phyloP scores from a whole-genome alignment of 768 basidiomycete species.

The Rhizopogon vesiculosus region DNA sequence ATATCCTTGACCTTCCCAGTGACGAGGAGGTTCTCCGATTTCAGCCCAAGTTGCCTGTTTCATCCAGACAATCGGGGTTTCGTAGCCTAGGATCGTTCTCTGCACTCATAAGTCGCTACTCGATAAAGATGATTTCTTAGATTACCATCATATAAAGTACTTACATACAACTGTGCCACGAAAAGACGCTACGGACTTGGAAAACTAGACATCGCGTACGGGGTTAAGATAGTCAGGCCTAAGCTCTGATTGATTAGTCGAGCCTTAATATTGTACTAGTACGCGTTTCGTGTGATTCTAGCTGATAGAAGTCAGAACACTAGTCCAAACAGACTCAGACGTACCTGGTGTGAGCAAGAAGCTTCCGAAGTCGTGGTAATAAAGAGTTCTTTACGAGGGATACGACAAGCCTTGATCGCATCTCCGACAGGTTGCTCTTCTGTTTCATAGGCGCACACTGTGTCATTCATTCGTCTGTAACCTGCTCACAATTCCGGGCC shows the following conservation, averaged over 20 bases:
- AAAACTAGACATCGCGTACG: slow-evolving; percentile 10
- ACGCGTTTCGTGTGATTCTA: slow-evolving; percentile 30
- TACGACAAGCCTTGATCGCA: slow-evolving; percentile 39
- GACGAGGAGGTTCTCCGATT: slow-evolving; percentile 17
- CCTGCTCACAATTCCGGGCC: slow-evolving; percentile 24
- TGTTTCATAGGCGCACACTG: slow-evolving; percentile 23
- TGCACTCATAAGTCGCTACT: not conserved
- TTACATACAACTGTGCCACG: slow-evolving; percentile 20
- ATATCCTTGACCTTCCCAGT: slow-evolving; percentile 22
- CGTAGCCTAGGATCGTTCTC: slow-evolving; percentile 8
- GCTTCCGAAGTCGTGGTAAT: slow-evolving; percentile 40
- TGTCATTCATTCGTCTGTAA: slow-evolving; percentile 48
- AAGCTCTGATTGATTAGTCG: slow-evolving; percentile 34
- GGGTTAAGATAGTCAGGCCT: slow-evolving; percentile 45
- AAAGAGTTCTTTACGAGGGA: slow-evolving; percentile 42
- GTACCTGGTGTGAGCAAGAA: slow-evolving; percentile 21
- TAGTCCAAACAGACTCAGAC: not conserved
- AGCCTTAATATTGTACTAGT: slow-evolving; percentile 22
- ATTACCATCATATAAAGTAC: slow-evolving; percentile 24
- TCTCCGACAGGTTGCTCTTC: slow-evolving; percentile 39
- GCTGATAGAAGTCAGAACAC: not conserved
- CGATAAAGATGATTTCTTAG: not conserved
- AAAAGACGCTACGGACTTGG: slow-evolving; percentile 8
- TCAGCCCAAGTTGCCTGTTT: slow-evolving; percentile 19
- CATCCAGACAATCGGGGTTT: slow-evolving; percentile 15